Percentiles rank a stretch among this genome's conserved stretches.
Conservation (phyloP, 1,139 yeast species). For the Saccharomycopsis crataegensis region DNA sequence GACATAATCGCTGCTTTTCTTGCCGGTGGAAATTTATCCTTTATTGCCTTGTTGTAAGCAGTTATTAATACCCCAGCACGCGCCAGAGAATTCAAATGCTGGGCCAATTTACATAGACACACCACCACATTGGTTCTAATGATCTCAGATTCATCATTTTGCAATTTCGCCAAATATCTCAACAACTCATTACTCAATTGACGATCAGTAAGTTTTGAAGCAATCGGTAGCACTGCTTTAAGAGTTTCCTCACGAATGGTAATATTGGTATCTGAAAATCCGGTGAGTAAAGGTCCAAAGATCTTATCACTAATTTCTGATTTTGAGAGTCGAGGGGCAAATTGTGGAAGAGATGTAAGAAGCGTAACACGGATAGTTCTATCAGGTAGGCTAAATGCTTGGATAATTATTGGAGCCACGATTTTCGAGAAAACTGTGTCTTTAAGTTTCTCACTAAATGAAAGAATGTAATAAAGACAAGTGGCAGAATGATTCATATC, state of each 20-base stretch:
- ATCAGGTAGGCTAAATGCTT: constrained; percentile 60
- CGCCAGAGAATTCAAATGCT: constrained; percentile 49
- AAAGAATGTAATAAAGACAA: constrained; percentile 37
- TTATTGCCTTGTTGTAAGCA: constrained; percentile 76
- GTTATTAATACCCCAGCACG: constrained; percentile 73
- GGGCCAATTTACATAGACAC: constrained; percentile 65
- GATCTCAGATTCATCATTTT: constrained; percentile 75
- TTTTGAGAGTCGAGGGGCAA: constrained; percentile 44
- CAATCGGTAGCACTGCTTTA: constrained; percentile 56
- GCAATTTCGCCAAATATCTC: constrained; percentile 78
- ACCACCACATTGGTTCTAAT: constrained; percentile 83
- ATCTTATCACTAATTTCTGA: constrained; percentile 63
- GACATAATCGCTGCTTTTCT: constrained; percentile 76
- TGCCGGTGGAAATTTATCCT: constrained; percentile 74
- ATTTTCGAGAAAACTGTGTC: constrained; percentile 35
- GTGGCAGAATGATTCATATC: constrained; percentile 15
- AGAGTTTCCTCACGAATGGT: constrained; percentile 76
- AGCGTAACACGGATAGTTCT: constrained; percentile 69
- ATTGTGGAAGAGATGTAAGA: constrained; percentile 54
- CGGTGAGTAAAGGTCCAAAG: constrained; percentile 62
- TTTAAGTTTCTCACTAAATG: constrained; percentile 37
- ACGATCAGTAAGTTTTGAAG: constrained; percentile 64
- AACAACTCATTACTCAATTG: constrained; percentile 83
- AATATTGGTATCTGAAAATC: constrained; percentile 80
- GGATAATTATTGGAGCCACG: constrained; percentile 58